Percentiles rank a stretch among this genome's conserved stretches.
Evolutionary conservation across 306 rosid genomes (phyloP).

Genomic region (Malus sieversii): DNA sequence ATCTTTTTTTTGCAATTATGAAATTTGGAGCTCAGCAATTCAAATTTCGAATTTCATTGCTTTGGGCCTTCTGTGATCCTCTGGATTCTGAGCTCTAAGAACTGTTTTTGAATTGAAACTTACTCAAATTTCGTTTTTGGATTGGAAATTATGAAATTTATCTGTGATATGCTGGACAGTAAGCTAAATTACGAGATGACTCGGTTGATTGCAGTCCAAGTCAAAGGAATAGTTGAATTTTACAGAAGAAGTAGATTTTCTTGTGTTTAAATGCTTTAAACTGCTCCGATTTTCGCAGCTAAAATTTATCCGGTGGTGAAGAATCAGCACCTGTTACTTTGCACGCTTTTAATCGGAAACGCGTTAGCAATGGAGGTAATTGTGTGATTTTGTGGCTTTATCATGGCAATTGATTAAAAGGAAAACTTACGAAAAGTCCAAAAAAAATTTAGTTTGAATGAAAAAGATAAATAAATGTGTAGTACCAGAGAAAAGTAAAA

Average conservation of each 20-base stretch:
- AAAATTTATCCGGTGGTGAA: constrained; percentile 93
- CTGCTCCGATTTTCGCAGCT: constrained; percentile 38
- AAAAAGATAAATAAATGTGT: too few relatives aligned
- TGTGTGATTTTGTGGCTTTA: not conserved
- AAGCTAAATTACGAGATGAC: not conserved
- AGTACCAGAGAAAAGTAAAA: too few relatives aligned
- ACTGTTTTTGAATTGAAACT: not conserved
- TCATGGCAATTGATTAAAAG: too few relatives aligned
- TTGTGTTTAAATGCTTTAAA: not conserved
- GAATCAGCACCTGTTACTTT: constrained; percentile 91
- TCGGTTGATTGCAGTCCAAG: not conserved
- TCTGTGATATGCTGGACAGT: not conserved
- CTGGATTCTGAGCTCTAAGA: not conserved
- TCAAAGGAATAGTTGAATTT: not conserved
- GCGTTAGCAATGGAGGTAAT: constrained; percentile 93
- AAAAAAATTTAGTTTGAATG: too few relatives aligned
- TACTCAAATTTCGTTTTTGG: not conserved
- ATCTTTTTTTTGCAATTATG: too few relatives aligned
- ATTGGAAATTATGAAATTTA: not conserved
- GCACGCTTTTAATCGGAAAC: constrained; percentile 93
- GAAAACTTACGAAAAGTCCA: too few relatives aligned
- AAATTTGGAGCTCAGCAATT: not conserved
- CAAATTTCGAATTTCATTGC: not conserved
- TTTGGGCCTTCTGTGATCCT: not conserved
- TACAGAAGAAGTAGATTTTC: not conserved